Base-by-base conservation (phyloP, 1,284 basidiomycete genomes). In the Marasmius sp. region DNA sequence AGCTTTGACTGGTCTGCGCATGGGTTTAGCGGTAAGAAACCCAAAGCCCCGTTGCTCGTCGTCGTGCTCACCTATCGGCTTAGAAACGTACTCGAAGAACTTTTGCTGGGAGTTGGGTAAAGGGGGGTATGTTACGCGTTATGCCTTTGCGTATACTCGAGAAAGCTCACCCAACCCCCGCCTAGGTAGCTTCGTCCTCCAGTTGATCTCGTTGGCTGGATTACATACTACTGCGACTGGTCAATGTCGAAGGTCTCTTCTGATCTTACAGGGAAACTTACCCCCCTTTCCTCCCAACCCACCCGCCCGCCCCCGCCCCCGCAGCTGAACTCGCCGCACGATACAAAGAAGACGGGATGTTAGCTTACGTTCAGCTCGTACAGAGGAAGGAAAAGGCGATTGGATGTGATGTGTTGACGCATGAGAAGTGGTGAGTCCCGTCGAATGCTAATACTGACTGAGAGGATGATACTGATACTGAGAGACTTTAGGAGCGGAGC, bases 41-140 rank as follows among this genome's bases (percentile, higher is more conserved):
- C n/a, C n/a, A n/a, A n/a, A n/a, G n/a, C n/a, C n/a, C 47, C 37
- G 34, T 51, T 38, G 34, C 11, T 10, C 49, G 33, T 41, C 47
- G 41, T 47, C 50, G 36, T 38, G 47, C 56, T 39, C n/a, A 43
- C 38, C 20, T 11, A 36, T n/a, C n/a, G n/a, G n/a, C 20, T 38
- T 54, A 87, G 88, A 93, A 66, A 77, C 80, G 6, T 88, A 90
- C 64, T 76, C 97, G 72, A 93, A 92, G 81, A 87, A 84, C 75
- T 97, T 96, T 73, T 81, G 95, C 39, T 95, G 94, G 93, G 93
- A 97, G 61, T 84, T 97, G 53, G 95, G 85, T 34, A 94, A 94
- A 77, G 92, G 94, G 78, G 94, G 94, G 85, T 92, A 74, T 67
- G 78, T 57, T 3, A 20, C 14, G 27, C 41, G 27, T 33, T 58